These are phyloP conservation scores for Tricladium varicosporioides DNA, from an alignment of 2,329 filamentous ascomycete species.

Conservation along the genomic window DNA sequence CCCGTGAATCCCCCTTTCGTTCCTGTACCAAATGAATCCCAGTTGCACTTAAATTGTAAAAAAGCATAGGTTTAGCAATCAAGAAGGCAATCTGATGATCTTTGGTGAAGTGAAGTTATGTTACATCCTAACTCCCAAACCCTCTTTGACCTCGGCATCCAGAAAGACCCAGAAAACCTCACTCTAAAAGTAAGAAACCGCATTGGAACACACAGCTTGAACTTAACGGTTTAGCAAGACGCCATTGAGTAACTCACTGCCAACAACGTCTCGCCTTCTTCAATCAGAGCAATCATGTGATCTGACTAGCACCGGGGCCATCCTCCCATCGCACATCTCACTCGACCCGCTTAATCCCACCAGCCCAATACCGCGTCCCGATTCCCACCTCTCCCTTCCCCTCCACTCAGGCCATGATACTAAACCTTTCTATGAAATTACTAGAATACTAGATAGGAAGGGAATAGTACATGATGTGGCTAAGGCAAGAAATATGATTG, in stretches of 20 bases:
- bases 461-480: conserved; percentile 28
- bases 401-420: conserved; percentile 33
- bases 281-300: conserved; percentile 37
- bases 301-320: conserved; percentile 42
- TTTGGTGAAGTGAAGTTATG: no score
- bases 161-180: conserved; percentile 44
- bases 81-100: no score
- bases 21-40: background rate
- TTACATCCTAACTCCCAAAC: conserved; percentile 17
- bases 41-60: no score
- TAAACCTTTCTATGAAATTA: conserved; percentile 35
- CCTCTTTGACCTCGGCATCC: conserved; percentile 38
- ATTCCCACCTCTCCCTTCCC: conserved; percentile 39
- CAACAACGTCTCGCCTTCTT: conserved; percentile 33
- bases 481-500: conserved; percentile 39
- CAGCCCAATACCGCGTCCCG: conserved; percentile 38
- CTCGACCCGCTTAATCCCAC: conserved; percentile 39
- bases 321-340: conserved; percentile 37
- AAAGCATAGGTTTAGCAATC: no score
- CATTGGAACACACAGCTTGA: conserved; percentile 34
- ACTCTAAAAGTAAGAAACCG: conserved; percentile 31
- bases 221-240: conserved; percentile 42
- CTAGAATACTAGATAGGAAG: conserved; percentile 17
- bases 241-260: conserved; percentile 41
- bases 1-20: conserved; percentile 1